Conservation (phyloP, 257 asterid genomes). For the Solanum sitiens region DNA sequence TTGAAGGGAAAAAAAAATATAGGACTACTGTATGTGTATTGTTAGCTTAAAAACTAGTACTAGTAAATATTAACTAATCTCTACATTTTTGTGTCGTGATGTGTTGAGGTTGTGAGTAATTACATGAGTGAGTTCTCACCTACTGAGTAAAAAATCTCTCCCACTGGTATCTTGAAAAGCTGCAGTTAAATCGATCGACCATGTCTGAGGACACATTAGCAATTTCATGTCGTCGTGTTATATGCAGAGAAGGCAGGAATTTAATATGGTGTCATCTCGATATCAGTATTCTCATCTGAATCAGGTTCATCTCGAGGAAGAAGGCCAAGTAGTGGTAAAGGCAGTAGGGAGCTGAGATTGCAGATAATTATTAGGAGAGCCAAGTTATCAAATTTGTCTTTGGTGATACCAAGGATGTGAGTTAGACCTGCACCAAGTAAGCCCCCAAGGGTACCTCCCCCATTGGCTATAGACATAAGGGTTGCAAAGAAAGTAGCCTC, state of each 20-base stretch:
- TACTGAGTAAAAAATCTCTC: background rate
- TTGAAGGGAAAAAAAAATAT: background rate
- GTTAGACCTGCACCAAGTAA: conserved; percentile 92
- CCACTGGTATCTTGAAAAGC: background rate
- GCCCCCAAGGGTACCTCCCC: conserved; percentile 85
- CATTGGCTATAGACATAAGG: conserved; percentile 87
- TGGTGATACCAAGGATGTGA: conserved; percentile 70
- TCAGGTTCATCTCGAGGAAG: conserved; percentile 60
- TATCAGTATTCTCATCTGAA: conserved; percentile 30
- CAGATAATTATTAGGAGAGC: conserved; percentile 61
- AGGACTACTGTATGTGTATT: background rate
- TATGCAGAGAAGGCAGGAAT: background rate
- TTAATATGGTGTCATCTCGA: conserved; percentile 69
- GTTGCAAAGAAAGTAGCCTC: conserved; percentile 98
- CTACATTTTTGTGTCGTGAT: background rate
- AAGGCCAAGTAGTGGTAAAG: conserved; percentile 80
- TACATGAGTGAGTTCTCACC: background rate
- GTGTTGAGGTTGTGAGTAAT: background rate
- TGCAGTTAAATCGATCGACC: background rate
- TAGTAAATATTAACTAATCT: background rate
- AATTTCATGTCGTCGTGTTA: background rate
- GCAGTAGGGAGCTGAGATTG: conserved; percentile 81
- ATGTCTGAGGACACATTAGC: background rate
- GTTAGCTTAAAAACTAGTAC: background rate
- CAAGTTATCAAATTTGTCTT: conserved; percentile 62